Evolutionary conservation across 2,329 filamentous ascomycete genomes (phyloP), one percentile per base, ranked within the genome.

Genomic region (Coniochaeta sp.): DNA sequence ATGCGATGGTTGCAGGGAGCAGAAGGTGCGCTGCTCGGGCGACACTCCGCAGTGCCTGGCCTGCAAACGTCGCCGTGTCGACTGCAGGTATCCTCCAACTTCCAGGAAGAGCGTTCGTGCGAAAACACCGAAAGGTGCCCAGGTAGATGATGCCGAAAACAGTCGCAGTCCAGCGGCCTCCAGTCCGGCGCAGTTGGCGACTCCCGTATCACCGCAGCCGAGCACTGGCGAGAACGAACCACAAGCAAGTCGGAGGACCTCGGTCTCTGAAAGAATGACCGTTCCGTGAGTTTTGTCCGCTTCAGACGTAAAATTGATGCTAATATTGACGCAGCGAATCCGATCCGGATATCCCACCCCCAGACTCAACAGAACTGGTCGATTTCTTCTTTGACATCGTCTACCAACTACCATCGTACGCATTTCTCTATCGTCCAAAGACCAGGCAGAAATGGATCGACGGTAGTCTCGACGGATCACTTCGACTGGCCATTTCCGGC

Each of bases 371-470:
- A 58, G 62, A 60, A 38, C 59, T 68, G 24, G 64, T 72, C 57
- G 66, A 69, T 30, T 66, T 66, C 56, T 73, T 72, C 58, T 73
- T 73, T 56, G 58, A 58, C 3, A 62, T 69, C 26, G 63, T 71
- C 12, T 72, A 72, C 56, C 68, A 71, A 17, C 64, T 73, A 1
- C 68, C 70, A 1, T 73, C 71, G 1, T 73, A 72, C 56, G 66
- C 71, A 3, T 74, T 74, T 56, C 64, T 74, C 9, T 72, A 74
- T 34, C 68, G 70, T 19, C 64, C 69, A n/a, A 73, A 69, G 6
- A 69, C 71, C 1, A 67, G 67, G 38, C 66, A 69, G 36, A 66
- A 71, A 30, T 71, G 69, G 44, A 63, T 62, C 9, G 66, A 70
- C 24, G 66, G 67, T 16, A 70, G 65, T n/a, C 66, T 73, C 1